Evolutionary conservation across 2,329 filamentous ascomycete species (phyloP).

Genomic region (Fusarium sp.): DNA sequence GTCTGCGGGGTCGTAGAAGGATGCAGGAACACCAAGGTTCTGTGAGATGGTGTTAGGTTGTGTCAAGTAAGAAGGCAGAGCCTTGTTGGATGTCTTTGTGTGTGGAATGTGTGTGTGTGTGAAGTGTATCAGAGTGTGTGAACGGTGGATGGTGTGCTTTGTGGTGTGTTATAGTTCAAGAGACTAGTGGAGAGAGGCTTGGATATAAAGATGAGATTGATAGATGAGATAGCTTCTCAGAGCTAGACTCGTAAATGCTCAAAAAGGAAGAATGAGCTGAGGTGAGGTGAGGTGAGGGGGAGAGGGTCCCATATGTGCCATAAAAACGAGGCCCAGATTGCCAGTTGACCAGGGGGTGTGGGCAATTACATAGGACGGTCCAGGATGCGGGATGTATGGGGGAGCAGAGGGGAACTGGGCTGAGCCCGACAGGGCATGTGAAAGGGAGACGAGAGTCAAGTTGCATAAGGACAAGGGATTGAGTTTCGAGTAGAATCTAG

Average conservation of each 20-base stretch:
- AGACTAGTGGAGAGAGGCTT: constrained; percentile 32
- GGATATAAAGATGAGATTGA: constrained; percentile 42
- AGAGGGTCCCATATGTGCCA: constrained; percentile 44
- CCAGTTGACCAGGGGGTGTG: constrained; percentile 38
- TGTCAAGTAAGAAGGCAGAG: constrained; percentile 16
- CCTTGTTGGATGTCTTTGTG: background rate
- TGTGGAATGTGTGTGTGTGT: background rate
- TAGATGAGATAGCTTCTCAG: constrained; percentile 25
- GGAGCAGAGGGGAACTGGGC: constrained; percentile 13
- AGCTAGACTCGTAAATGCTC: constrained; percentile 29
- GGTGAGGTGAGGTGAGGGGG: constrained; percentile 43
- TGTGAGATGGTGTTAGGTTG: constrained; percentile 40
- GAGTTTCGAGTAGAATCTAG: constrained; percentile 6
- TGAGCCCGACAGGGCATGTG: constrained; percentile 13
- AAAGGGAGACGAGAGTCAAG: constrained; percentile 12
- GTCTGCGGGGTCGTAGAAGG: constrained; percentile 49
- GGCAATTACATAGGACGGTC: constrained; percentile 25
- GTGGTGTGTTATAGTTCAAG: constrained; percentile 28
- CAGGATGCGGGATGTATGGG: constrained; percentile 23
- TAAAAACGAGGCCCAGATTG: constrained; percentile 47
- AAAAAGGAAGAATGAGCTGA: constrained; percentile 42
- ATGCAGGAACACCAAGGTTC: constrained; percentile 42
- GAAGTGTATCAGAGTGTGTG: background rate
- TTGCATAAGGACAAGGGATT: constrained; percentile 23
- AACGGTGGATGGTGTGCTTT: constrained; percentile 38